Evolutionary conservation across 352 stramenopile genomes (phyloP).

Genomic region (Globisporangium middletonii): DNA sequence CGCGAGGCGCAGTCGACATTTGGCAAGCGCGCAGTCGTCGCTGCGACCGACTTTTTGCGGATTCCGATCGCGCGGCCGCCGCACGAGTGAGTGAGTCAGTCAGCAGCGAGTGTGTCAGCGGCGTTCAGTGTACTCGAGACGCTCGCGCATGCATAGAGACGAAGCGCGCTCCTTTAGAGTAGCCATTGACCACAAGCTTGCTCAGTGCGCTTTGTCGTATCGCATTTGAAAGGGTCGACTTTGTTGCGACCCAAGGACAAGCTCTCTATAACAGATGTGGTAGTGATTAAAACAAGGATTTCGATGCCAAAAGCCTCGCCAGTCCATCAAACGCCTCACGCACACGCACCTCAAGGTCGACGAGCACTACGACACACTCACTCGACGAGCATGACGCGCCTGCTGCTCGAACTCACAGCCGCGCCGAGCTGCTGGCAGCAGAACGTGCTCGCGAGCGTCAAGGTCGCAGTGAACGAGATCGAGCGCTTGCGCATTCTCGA

Average conservation of each 20-base stretch:
- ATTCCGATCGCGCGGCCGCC: slow-evolving; percentile 59
- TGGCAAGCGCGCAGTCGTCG: slow-evolving; percentile 50
- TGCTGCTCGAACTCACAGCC: slow-evolving; percentile 27
- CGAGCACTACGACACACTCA: too few relatives aligned
- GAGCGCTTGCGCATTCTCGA: slow-evolving; percentile 16
- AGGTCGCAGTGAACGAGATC: slow-evolving; percentile 24
- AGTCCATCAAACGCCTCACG: slow-evolving; percentile 1
- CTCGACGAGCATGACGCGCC: slow-evolving; percentile 1
- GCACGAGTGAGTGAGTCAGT: slow-evolving; percentile 14
- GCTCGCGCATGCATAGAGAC: too few relatives aligned
- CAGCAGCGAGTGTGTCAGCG: too few relatives aligned
- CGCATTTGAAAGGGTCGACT: too few relatives aligned
- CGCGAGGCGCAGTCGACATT: slow-evolving; percentile 66
- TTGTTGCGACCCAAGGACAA: too few relatives aligned
- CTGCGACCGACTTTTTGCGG: slow-evolving; percentile 74
- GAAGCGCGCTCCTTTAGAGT: too few relatives aligned
- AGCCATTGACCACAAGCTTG: too few relatives aligned
- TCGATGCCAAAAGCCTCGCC: too few relatives aligned
- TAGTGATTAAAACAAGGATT: too few relatives aligned
- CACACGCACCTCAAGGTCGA: background rate
- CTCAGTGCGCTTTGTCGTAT: too few relatives aligned
- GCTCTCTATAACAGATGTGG: too few relatives aligned
- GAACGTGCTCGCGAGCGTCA: slow-evolving; percentile 22
- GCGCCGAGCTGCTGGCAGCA: slow-evolving; percentile 23
- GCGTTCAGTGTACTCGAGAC: too few relatives aligned